Evolutionary conservation across 2,329 filamentous ascomycete genomes (phyloP).

Genomic region (Nemania sp.): DNA sequence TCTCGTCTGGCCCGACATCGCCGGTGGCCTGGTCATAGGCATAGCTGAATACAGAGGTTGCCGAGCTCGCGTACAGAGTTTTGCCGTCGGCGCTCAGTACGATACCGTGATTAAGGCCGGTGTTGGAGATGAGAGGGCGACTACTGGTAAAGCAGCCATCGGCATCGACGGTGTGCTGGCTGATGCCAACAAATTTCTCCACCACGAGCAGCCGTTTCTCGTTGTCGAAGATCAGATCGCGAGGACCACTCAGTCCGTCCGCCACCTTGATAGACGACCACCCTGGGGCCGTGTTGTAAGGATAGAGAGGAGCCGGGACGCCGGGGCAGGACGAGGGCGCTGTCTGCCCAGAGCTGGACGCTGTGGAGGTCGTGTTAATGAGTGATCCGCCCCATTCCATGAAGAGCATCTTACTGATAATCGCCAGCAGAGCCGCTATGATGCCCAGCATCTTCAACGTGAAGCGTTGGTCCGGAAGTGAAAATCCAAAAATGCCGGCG

Average conservation of each 20-base stretch:
- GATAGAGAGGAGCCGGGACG: conserved; percentile 19
- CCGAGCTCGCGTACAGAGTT: conserved; percentile 49
- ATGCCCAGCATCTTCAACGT: conserved; percentile 3
- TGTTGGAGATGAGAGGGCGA: conserved; percentile 25
- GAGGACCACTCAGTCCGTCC: conserved; percentile 30
- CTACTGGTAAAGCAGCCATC: conserved; percentile 34
- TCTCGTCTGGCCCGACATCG: conserved; percentile 41
- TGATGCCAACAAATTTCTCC: conserved; percentile 32
- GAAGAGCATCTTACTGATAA: conserved; percentile 8
- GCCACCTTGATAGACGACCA: conserved; percentile 35
- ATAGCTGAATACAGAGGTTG: conserved; percentile 57
- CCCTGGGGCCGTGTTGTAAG: conserved; percentile 29
- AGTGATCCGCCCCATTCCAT: background rate
- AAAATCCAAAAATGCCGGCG: too few relatives aligned
- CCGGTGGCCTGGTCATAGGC: conserved; percentile 53
- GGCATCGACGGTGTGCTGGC: conserved; percentile 33
- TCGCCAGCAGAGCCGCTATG: background rate
- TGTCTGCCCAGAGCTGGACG: conserved; percentile 2
- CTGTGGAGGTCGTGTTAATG: conserved; percentile 1
- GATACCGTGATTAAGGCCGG: conserved; percentile 47
- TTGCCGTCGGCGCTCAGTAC: conserved; percentile 42
- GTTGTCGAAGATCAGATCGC: conserved; percentile 32
- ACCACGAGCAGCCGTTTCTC: conserved; percentile 35
- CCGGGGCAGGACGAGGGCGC: conserved; percentile 26
- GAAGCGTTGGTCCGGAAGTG: background rate